These are phyloP conservation scores for Phytophthora uliginosa DNA, from an alignment of 352 stramenopile genomes.

Conservation along the genomic window DNA sequence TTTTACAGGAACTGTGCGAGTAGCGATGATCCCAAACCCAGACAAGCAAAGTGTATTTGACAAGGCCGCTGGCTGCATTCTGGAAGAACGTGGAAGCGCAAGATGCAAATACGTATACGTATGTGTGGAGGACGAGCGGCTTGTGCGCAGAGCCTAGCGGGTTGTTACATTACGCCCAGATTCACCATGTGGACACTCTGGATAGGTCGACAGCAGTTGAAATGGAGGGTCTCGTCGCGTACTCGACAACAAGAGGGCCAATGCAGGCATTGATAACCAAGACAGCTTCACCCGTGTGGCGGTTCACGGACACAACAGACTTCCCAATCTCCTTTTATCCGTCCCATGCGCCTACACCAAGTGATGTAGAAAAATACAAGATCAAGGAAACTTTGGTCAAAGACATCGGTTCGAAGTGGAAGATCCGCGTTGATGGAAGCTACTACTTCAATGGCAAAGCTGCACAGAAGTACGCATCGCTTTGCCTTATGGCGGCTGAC, in stretches of 20 bases:
- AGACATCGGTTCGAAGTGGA: constrained; percentile 39
- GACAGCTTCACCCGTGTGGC: constrained; percentile 36
- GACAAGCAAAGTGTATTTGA: constrained; percentile 37
- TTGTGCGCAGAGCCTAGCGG: constrained; percentile 31
- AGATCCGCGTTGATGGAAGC: constrained; percentile 28
- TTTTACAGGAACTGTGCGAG: constrained; percentile 33
- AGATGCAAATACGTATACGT: constrained; percentile 45
- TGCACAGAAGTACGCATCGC: constrained; percentile 46
- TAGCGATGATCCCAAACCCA: constrained; percentile 25
- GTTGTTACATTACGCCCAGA: constrained; percentile 55
- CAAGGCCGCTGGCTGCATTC: constrained; percentile 32
- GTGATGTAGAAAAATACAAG: constrained; percentile 16
- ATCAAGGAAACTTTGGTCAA: constrained; percentile 32
- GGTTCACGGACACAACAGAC: constrained; percentile 39
- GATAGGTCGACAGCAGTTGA: constrained; percentile 40
- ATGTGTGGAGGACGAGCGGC: constrained; percentile 54
- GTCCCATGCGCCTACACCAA: constrained; percentile 13
- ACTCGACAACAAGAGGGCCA: constrained; percentile 54
- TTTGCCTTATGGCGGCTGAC: constrained; percentile 46
- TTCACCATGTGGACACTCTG: constrained; percentile 59
- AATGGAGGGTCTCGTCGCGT: constrained; percentile 16
- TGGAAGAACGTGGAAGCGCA: constrained; percentile 46
- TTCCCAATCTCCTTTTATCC: constrained; percentile 50
- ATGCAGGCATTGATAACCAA: constrained; percentile 46
- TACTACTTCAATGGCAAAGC: constrained; percentile 54